Conservation (phyloP, 306 rosid species). For the Alnus glutinosa region DNA sequence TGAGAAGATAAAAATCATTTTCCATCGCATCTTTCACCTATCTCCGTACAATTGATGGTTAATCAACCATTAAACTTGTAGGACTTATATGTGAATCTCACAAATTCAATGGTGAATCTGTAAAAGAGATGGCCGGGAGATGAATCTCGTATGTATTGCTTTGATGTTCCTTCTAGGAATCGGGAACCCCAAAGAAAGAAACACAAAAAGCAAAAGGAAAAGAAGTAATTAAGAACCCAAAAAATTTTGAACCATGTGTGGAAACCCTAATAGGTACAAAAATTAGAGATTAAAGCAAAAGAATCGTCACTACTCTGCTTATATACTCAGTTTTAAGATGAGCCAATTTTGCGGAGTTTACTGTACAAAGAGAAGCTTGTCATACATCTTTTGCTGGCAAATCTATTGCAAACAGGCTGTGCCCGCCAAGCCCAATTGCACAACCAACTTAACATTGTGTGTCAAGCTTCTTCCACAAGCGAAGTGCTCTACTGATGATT, state of each 20-base stretch:
- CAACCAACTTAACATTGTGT: background rate
- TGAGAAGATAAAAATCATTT: too few relatives aligned
- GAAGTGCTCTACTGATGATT: constrained; percentile 59
- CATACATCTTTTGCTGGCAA: background rate
- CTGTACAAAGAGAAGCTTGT: background rate
- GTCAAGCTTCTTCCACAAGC: constrained; percentile 50
- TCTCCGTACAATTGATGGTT: too few relatives aligned
- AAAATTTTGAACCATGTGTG: background rate
- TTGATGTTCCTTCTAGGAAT: background rate
- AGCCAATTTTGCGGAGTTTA: background rate
- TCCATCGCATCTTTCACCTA: too few relatives aligned
- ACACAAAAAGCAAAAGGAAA: background rate
- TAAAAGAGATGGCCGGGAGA: too few relatives aligned
- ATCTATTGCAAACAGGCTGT: background rate
- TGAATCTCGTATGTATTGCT: background rate
- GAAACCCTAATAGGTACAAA: too few relatives aligned
- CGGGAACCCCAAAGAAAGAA: background rate
- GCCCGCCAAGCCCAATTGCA: background rate
- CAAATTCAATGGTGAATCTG: too few relatives aligned
- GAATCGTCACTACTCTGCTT: background rate
- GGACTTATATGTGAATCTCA: too few relatives aligned
- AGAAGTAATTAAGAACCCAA: background rate
- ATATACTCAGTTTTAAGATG: background rate
- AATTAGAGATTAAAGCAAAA: too few relatives aligned
- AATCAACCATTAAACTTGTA: too few relatives aligned